These are phyloP conservation scores for Westerdykella sp. DNA, from an alignment of 2,329 filamentous ascomycete genomes.

Conservation along the genomic window DNA sequence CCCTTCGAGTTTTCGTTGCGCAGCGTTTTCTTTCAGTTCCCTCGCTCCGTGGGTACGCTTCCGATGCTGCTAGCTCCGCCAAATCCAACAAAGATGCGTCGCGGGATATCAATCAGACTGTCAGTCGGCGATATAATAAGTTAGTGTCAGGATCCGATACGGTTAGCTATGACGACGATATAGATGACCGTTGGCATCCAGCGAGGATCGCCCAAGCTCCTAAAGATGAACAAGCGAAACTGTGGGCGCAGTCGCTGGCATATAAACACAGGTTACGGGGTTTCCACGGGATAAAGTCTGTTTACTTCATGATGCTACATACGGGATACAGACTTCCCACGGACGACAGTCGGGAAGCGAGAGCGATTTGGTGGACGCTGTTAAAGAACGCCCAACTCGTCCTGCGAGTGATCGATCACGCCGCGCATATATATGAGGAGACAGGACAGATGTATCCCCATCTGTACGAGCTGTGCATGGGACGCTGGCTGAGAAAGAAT, in stretches of 20 bases:
- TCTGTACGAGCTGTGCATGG: constrained; percentile 44
- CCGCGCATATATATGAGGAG: constrained; percentile 34
- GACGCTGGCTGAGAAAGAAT: constrained; percentile 28
- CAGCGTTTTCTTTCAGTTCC: neutral
- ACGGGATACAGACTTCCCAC: constrained; percentile 38
- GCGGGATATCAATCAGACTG: neutral
- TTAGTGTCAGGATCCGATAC: neutral
- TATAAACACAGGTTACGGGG: constrained; percentile 40
- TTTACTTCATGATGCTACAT: constrained; percentile 40
- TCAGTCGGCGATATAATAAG: neutral
- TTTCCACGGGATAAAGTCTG: constrained; percentile 34
- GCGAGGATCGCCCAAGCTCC: neutral
- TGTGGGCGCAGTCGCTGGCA: constrained; percentile 40
- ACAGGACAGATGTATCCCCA: constrained; percentile 30
- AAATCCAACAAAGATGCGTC: constrained; percentile 6
- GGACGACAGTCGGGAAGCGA: constrained; percentile 32
- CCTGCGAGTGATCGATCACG: constrained; percentile 37
- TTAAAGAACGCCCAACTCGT: constrained; percentile 35
- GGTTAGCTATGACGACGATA: neutral
- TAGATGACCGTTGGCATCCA: too few relatives aligned
- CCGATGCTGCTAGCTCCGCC: constrained; percentile 5
- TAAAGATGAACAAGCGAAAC: constrained; percentile 19
- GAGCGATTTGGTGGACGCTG: constrained; percentile 43
- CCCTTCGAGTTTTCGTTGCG: constrained; percentile 31
- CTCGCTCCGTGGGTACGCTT: neutral